These are phyloP conservation scores for Geoglossum glabrum DNA, from an alignment of 495 filamentous ascomycete species.

Conservation along the genomic window DNA sequence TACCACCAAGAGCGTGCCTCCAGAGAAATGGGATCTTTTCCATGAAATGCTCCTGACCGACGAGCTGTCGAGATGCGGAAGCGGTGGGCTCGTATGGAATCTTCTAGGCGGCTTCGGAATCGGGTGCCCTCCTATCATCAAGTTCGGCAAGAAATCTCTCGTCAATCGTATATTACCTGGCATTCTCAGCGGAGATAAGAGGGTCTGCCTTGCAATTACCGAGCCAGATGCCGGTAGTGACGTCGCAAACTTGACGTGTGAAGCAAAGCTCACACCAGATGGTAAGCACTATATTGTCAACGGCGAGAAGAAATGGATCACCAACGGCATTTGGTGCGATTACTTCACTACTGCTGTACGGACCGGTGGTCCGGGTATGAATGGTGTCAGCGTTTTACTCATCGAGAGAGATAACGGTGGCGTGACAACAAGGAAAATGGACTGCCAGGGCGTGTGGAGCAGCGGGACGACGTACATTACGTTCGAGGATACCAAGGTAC, in stretches of 20 bases:
- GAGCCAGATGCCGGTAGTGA: conserved; percentile 71
- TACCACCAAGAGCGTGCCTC: conserved; percentile 50
- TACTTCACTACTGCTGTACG: conserved; percentile 96
- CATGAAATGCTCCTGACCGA: conserved; percentile 91
- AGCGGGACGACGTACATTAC: conserved; percentile 91
- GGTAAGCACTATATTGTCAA: conserved; percentile 99
- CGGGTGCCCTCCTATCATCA: conserved; percentile 74
- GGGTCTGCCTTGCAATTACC: conserved; percentile 78
- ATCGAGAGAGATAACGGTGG: conserved; percentile 65
- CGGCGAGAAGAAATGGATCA: conserved; percentile 99
- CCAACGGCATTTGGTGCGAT: conserved; percentile 88
- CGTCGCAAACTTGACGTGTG: conserved; percentile 85
- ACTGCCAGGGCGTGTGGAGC: conserved; percentile 94
- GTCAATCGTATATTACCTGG: conserved; percentile 67
- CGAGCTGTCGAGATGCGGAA: conserved; percentile 71
- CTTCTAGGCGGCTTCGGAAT: conserved; percentile 89
- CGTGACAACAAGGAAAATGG: conserved; percentile 85
- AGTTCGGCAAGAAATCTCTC: conserved; percentile 78
- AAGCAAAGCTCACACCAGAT: conserved; percentile 79
- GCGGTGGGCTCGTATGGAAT: conserved; percentile 96
- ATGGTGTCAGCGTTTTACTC: conserved; percentile 71
- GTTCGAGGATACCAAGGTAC: conserved; percentile 96
- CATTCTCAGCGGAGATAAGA: conserved; percentile 79
- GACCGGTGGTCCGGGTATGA: conserved; percentile 72
- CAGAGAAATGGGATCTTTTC: conserved; percentile 93